Conservation (phyloP, 345 rosid genomes). For the Schrenkiella parvula region DNA sequence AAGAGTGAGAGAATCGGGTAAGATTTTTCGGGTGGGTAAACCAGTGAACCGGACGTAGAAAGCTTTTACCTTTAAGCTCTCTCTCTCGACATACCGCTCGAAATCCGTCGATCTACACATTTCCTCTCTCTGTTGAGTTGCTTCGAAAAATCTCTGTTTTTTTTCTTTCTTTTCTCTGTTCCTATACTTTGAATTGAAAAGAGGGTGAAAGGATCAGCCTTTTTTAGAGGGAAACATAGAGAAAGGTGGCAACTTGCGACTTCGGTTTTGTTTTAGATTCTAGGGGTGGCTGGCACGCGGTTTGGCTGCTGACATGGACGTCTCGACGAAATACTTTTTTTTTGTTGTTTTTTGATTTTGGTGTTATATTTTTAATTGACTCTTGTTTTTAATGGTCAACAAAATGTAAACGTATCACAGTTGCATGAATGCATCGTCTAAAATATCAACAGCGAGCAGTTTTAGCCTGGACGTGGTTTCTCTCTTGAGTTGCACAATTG, state of each 20-base stretch:
- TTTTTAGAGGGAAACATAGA: conserved; percentile 12
- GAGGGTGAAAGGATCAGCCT: background rate
- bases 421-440: conserved; percentile 12
- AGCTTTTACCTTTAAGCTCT: conserved; percentile 47
- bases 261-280: conserved; percentile 24
- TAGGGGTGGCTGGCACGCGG: conserved; percentile 36
- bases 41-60: conserved; percentile 54
- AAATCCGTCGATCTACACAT: conserved; percentile 67
- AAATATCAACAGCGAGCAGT: conserved; percentile 2
- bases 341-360: background rate
- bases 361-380: too few relatives aligned
- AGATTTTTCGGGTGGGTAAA: background rate
- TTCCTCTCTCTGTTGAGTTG: background rate
- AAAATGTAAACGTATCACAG: background rate
- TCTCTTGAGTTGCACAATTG: conserved; percentile 30
- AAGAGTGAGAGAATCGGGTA: conserved; percentile 65
- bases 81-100: conserved; percentile 16
- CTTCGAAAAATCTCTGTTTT: background rate
- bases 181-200: background rate
- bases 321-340: background rate
- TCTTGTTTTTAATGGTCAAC: background rate
- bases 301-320: conserved; percentile 35
- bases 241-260: conserved; percentile 10
- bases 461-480: conserved; percentile 22
- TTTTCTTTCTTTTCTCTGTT: background rate